A percentile compares a stretch with the other conserved stretches of the same genome.
phyloP scores from a whole-genome alignment of 768 basidiomycete genomes.

The Kwoniella europaea region DNA sequence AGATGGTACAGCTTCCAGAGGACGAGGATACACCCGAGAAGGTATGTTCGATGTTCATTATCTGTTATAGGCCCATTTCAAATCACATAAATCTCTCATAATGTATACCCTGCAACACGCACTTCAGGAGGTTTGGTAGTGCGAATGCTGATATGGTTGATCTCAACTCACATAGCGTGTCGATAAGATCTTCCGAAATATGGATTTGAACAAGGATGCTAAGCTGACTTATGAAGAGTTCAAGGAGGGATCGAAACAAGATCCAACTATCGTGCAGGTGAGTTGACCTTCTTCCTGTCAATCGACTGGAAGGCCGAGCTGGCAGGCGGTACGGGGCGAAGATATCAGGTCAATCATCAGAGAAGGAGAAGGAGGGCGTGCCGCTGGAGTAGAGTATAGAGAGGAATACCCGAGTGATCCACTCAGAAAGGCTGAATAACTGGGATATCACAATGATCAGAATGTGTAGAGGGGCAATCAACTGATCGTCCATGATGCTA shows the following conservation, averaged over 20 bases:
- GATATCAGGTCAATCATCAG: too few species aligned
- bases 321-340: neutral
- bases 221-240: constrained; percentile 95
- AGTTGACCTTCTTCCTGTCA: constrained; percentile 31
- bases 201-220: constrained; percentile 95
- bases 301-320: neutral
- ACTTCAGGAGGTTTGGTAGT: too few species aligned
- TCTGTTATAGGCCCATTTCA: neutral
- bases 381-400: too few species aligned
- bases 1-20: constrained; percentile 97
- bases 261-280: constrained; percentile 98
- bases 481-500: neutral
- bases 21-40: constrained; percentile 99
- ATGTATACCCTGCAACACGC: too few species aligned
- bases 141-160: too few species aligned
- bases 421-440: too few species aligned
- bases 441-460: too few species aligned
- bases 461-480: too few species aligned
- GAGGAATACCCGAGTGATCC: too few species aligned
- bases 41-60: constrained; percentile 60
- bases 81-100: too few species aligned
- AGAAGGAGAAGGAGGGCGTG: too few species aligned
- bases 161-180: constrained; percentile 69
- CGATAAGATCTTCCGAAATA: constrained; percentile 96
- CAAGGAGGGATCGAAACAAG: constrained; percentile 96